Percentiles rank a stretch among this genome's conserved stretches.
These are phyloP conservation scores for Pseudocercospora cruenta DNA, from an alignment of 2,329 filamentous ascomycete genomes.

Conservation along the genomic window DNA sequence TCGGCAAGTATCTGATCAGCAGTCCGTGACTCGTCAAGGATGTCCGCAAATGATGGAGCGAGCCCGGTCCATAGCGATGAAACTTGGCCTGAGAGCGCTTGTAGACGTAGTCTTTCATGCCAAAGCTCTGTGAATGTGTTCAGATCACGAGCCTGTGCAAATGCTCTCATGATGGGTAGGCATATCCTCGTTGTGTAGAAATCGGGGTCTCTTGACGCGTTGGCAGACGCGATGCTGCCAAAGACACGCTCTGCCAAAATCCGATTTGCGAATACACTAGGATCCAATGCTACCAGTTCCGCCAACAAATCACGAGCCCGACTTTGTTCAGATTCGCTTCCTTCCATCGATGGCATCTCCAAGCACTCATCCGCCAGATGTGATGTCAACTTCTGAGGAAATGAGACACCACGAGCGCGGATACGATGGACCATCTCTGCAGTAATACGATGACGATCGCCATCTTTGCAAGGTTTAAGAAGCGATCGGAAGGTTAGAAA, in stretches of 20 bases:
- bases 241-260: constrained; percentile 18
- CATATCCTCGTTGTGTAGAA: constrained; percentile 22
- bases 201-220: not conserved
- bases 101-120: constrained; percentile 29
- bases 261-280: constrained; percentile 48
- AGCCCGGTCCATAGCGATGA: constrained; percentile 32
- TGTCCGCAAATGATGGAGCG: constrained; percentile 19
- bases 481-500: constrained; percentile 44
- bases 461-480: constrained; percentile 27
- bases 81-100: not conserved
- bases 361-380: constrained; percentile 19
- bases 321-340: not conserved
- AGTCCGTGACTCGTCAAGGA: constrained; percentile 30
- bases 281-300: constrained; percentile 50
- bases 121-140: constrained; percentile 36
- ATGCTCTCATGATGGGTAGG: constrained; percentile 38
- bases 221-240: not conserved
- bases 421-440: constrained; percentile 33
- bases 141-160: constrained; percentile 34
- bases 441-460: constrained; percentile 28
- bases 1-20: not conserved
- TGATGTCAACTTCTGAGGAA: constrained; percentile 26
- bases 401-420: constrained; percentile 13
- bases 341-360: not conserved
- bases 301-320: constrained; percentile 45